Evolutionary conservation across 148 eudicot species (phyloP), one percentile per base, ranked within the genome.

Genomic region (Hydrangea macrophylla): DNA sequence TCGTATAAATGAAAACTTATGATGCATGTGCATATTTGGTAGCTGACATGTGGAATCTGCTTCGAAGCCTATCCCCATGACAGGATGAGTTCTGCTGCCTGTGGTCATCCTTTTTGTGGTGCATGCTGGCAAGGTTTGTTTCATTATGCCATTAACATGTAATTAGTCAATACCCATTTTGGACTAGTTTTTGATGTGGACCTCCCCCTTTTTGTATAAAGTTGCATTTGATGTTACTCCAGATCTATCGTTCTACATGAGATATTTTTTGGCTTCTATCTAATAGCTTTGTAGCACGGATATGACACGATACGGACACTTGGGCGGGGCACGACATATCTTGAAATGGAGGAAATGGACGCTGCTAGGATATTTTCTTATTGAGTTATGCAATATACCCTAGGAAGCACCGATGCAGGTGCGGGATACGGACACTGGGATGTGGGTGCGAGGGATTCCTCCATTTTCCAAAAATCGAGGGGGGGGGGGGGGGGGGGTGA

Each of bases 1-100:
- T 42, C 30, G 23, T 37, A 25, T 18, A 24, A 1, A 40, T 42
- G 51, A 25, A 11, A 45, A 10, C 3, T 64, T 22, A 18, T 44
- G 27, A 18, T 7, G 20, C 23, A 15, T 48, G 0, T 28, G 20
- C 26, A 57, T 7, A 25, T 48, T 39, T 67, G 69, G 65, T 84
- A 90, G 95, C 78, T 85, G 76, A 77, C 85, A 66, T 90, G 97
- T 75, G 92, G 95, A 50, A 91, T 91, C 60, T 91, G 97, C 78
- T 91, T 91, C 77, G 95, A 88, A 64, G 54, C 59, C 35, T 88
- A 76, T 76, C 86, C 92, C 6, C 72, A 70, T 24, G 78, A 76
- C 68, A 75, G 57, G 72, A 76, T 88, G 77, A 69, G 75, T 75
- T 71, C 92, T 62, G 85, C 88, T 73, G 89, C 88, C n/a, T 91